Evolutionary conservation across 768 basidiomycete species (phyloP), one percentile per base, ranked within the genome.

Genomic region (Gymnopilus dilepis): DNA sequence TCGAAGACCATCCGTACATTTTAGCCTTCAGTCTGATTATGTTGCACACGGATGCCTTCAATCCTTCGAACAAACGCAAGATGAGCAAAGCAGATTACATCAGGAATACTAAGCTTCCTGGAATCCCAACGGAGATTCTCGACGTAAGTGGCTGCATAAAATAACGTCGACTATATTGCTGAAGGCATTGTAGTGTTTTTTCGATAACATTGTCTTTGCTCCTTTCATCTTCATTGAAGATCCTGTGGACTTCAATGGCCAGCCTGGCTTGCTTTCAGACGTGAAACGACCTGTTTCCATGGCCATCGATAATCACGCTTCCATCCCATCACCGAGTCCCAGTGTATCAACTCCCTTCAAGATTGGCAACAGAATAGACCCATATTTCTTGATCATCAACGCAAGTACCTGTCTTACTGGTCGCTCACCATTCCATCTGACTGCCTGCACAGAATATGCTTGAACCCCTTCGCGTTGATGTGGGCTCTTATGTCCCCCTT

Each of bases 11-110:
- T 68, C 92, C 97, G 11, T 98, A 99, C 76, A 92, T 99, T 54
- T 80, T 99, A 48, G 95, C 97, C 12, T 99, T 98, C 78, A 98
- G 97, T 68, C 80, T 98, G 71, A 97, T 99, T 68, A 99, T 99
- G 97, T 81, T 98, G 52, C 96, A 99, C 72, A 99, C 97, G 17
- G 97, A 99, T 71, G 93, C 91, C 5, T 99, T 99, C 82, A 99
- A 99, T 77, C 93, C 91, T 76, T 94, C 93, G 64, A 99, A 99
- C 77, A 98, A 92, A 77, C 89, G 88, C 55, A 99, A 99, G 78
- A 99, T 99, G 97, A 87, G 90, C 37, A 98, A 97, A 73, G 82
- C 86, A 1, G 96, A 97, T 70, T 99, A 99, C 70, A 80, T 98
- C 69, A 91, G 87, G 77, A 99, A 99, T 69, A 96, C 97, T 0